phyloP scores from a whole-genome alignment of 2,329 filamentous ascomycete species.

The Periconia sp. region DNA sequence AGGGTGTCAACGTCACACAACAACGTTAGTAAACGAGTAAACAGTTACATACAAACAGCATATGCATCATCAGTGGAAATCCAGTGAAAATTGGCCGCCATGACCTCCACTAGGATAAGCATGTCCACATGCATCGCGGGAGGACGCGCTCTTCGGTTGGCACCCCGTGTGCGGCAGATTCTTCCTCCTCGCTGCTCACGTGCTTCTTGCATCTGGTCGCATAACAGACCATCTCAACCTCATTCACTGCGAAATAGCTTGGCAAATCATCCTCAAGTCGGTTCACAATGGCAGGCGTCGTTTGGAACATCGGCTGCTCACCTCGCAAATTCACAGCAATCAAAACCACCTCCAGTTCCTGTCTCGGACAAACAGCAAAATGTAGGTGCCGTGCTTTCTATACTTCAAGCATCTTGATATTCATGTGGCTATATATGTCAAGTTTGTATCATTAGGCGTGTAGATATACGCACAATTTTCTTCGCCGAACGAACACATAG shows the following conservation, averaged over 20 bases:
- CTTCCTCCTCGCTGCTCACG: constrained; percentile 29
- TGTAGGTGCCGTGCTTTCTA: constrained; percentile 13
- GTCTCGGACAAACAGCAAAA: constrained; percentile 5
- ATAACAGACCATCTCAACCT: neutral
- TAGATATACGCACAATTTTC: no score
- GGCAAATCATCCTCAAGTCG: neutral
- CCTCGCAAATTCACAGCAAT: constrained; percentile 13
- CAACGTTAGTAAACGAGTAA: no score
- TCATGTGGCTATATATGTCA: neutral
- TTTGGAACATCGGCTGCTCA: constrained; percentile 23
- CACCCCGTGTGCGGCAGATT: constrained; percentile 9
- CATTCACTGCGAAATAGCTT: neutral
- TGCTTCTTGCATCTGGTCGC: constrained; percentile 29
- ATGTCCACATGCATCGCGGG: neutral
- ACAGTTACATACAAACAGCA: neutral
- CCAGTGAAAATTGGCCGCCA: neutral
- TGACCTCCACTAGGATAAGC: neutral
- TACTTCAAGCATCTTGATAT: neutral
- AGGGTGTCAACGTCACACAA: no score
- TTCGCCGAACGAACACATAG: neutral
- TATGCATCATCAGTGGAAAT: neutral
- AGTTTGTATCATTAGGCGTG: no score
- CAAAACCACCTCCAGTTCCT: neutral
- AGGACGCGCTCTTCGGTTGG: neutral
- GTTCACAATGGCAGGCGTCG: constrained; percentile 1